These are phyloP conservation scores for Aspergillus clavatus DNA, from an alignment of 2,329 filamentous ascomycete genomes.

Conservation along the genomic window DNA sequence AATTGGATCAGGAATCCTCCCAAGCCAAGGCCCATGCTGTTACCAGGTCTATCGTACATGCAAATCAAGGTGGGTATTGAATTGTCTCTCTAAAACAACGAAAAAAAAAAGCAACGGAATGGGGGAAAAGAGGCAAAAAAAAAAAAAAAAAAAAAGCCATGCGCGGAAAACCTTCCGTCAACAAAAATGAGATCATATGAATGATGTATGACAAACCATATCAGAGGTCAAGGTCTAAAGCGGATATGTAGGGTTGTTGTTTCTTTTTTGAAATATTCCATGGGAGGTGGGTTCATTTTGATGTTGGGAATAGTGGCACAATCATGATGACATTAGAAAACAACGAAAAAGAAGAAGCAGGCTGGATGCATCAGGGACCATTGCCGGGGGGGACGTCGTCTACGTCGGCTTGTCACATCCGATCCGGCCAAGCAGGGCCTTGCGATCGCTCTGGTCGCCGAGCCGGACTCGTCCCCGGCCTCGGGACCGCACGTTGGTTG, in stretches of 20 bases:
- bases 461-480: conserved; percentile 37
- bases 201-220: background rate
- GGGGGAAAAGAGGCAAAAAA: background rate
- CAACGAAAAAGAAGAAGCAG: too few species aligned
- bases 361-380: too few species aligned
- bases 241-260: too few species aligned
- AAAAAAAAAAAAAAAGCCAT: background rate
- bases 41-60: conserved; percentile 2
- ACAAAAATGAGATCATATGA: background rate
- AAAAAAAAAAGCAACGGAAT: background rate
- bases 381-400: background rate
- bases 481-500: conserved; percentile 31
- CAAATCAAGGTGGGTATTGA: conserved; percentile 11
- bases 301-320: background rate
- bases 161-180: conserved; percentile 1
- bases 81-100: conserved; percentile 8
- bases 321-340: conserved; percentile 11
- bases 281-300: too few species aligned
- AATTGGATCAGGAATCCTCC: background rate
- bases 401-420: conserved; percentile 68
- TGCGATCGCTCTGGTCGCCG: conserved; percentile 45
- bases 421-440: conserved; percentile 75
- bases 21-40: background rate
- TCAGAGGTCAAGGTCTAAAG: background rate
- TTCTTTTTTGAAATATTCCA: too few species aligned